Conservation (phyloP, 495 filamentous ascomycete genomes). For the Penicillium argentinense region DNA sequence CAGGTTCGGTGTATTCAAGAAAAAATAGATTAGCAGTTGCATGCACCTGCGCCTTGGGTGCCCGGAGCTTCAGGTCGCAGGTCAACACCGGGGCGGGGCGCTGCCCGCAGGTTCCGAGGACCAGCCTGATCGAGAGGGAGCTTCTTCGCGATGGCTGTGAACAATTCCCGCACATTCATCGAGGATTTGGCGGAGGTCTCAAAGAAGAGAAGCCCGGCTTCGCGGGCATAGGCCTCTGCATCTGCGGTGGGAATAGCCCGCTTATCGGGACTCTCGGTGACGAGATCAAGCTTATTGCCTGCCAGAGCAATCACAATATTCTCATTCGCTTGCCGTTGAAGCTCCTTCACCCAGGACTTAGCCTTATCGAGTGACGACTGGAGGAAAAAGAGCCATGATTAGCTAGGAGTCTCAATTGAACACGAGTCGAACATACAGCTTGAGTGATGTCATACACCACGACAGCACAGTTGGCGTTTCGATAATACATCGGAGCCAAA, state of each 20-base stretch:
- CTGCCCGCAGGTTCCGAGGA: conserved; percentile 74
- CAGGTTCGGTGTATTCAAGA: not conserved
- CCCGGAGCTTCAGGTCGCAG: conserved; percentile 73
- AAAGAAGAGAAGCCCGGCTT: conserved; percentile 93
- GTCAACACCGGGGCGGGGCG: conserved; percentile 77
- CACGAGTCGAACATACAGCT: conserved; percentile 62
- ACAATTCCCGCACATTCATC: conserved; percentile 91
- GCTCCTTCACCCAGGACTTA: conserved; percentile 98
- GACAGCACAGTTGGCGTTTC: conserved; percentile 98
- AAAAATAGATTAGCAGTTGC: conserved; percentile 63
- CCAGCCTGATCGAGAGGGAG: conserved; percentile 93
- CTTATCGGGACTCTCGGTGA: conserved; percentile 86
- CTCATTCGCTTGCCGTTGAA: conserved; percentile 97
- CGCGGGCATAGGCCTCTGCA: conserved; percentile 90
- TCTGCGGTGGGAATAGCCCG: conserved; percentile 84
- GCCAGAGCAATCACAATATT: conserved; percentile 98
- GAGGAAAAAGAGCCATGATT: conserved; percentile 2
- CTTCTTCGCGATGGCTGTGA: conserved; percentile 98
- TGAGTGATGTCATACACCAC: conserved; percentile 99
- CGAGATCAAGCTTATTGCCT: conserved; percentile 96
- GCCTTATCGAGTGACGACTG: conserved; percentile 97
- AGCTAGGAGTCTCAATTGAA: not conserved
- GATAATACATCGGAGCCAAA: conserved; percentile 97
- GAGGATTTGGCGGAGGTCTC: conserved; percentile 97
- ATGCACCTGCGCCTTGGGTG: conserved; percentile 71